These are phyloP conservation scores for Boletus eberwhitei DNA, from an alignment of 768 basidiomycete species.

Conservation along the genomic window DNA sequence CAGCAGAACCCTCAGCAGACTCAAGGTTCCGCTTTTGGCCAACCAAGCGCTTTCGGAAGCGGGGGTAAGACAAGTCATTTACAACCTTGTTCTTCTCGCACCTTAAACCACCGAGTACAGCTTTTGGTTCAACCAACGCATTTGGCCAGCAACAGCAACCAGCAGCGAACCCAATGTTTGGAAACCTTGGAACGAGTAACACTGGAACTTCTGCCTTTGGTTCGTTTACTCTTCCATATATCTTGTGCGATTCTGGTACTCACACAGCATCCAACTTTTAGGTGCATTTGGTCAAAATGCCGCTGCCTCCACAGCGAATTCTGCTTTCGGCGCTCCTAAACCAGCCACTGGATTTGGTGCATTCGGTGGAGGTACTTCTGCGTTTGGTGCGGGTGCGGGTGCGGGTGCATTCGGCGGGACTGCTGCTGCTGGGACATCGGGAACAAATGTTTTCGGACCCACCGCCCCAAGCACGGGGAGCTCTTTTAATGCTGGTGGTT, in stretches of 20 bases:
- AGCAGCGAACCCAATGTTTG: slow-evolving; percentile 80
- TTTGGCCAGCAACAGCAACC: slow-evolving; percentile 70
- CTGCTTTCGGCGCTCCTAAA: slow-evolving; percentile 65
- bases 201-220: slow-evolving; percentile 38
- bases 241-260: slow-evolving; percentile 2
- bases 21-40: slow-evolving; percentile 62
- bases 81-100: slow-evolving; percentile 25
- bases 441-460: slow-evolving; percentile 35
- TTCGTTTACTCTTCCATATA: slow-evolving; percentile 13
- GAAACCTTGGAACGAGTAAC: slow-evolving; percentile 44
- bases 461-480: slow-evolving; percentile 27
- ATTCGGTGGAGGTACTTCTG: slow-evolving; percentile 56
- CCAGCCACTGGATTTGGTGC: slow-evolving; percentile 74
- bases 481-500: slow-evolving; percentile 44
- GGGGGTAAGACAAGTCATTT: slow-evolving; percentile 38
- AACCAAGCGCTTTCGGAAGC: slow-evolving; percentile 62
- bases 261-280: slow-evolving; percentile 11
- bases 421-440: slow-evolving; percentile 29
- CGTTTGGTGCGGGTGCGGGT: slow-evolving; percentile 47
- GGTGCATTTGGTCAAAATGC: slow-evolving; percentile 43
- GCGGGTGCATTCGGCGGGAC: slow-evolving; percentile 40
- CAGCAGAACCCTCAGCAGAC: slow-evolving; percentile 61
- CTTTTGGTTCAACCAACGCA: slow-evolving; percentile 50
- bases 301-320: slow-evolving; percentile 33
- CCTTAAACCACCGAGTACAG: slow-evolving; percentile 35